Percentiles rank a stretch among this genome's conserved stretches.
Conservation (phyloP, 208 protist species). For the Wallacemonas collosoma region DNA sequence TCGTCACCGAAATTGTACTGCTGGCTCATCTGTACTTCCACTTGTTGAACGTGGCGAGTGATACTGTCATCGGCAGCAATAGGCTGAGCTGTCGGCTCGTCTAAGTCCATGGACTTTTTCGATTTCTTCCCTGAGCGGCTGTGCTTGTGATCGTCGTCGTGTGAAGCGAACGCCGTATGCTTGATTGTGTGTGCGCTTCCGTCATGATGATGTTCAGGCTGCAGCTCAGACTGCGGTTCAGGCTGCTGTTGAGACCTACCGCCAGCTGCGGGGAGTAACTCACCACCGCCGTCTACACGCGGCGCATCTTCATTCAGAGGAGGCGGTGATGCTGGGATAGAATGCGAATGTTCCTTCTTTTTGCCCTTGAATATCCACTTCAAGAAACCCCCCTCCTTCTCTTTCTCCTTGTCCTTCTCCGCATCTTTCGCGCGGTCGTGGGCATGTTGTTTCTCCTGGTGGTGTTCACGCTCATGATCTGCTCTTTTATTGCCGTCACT, state of each 20-base stretch:
- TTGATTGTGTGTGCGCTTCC: background rate
- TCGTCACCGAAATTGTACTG: slow-evolving; percentile 21
- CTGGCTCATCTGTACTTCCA: slow-evolving; percentile 17
- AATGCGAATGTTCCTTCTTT: slow-evolving; percentile 17
- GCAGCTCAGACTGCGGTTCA: background rate
- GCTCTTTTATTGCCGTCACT: background rate
- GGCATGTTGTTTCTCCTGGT: background rate
- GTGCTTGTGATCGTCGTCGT: slow-evolving; percentile 7
- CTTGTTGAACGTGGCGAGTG: slow-evolving; percentile 3
- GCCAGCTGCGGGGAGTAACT: background rate
- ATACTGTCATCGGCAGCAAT: background rate
- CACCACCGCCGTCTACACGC: background rate
- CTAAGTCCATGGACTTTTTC: background rate
- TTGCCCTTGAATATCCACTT: slow-evolving; percentile 26
- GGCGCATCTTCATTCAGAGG: background rate
- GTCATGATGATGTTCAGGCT: background rate
- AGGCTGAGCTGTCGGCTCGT: too few relatives aligned
- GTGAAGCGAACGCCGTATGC: background rate
- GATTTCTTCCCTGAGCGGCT: slow-evolving; percentile 16
- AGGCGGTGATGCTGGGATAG: background rate
- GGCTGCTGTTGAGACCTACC: background rate
- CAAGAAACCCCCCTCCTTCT: slow-evolving; percentile 23
- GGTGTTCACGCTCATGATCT: background rate
- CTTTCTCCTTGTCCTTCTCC: slow-evolving; percentile 13
- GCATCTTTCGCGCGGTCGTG: slow-evolving; percentile 6